A percentile compares a stretch with the other conserved stretches of the same genome.
phyloP scores from a whole-genome alignment of 106 monocot species.

The Gastrodia elata region DNA sequence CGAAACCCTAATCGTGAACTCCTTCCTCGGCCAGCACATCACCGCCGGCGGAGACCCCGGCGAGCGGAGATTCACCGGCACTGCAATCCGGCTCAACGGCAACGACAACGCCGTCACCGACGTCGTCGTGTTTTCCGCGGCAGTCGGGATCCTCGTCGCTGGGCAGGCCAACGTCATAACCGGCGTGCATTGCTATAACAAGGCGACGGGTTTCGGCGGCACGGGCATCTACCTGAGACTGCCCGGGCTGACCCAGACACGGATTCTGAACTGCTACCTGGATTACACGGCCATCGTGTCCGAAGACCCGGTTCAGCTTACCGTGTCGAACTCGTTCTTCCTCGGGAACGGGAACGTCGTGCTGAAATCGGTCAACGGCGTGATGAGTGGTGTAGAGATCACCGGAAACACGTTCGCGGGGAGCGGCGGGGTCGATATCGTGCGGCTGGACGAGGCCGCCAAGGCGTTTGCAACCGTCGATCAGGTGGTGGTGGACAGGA shows the following conservation, averaged over 20 bases:
- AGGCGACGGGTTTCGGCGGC: conserved; percentile 42
- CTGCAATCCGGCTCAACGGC: conserved; percentile 24
- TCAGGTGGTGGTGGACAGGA: conserved; percentile 33
- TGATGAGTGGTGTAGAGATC: conserved; percentile 16
- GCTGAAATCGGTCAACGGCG: conserved; percentile 37
- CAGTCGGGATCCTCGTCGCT: conserved; percentile 26
- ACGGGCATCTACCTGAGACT: conserved; percentile 32
- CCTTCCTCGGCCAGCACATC: conserved; percentile 42
- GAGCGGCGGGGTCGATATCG: conserved; percentile 10
- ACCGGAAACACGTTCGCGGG: conserved; percentile 49
- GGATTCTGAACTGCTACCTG: conserved; percentile 50
- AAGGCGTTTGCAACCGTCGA: conserved; percentile 19
- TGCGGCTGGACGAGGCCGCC: conserved; percentile 22
- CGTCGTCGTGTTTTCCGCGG: conserved; percentile 45
- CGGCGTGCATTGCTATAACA: conserved; percentile 59
- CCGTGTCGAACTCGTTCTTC: conserved; percentile 34
- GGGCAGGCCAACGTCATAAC: conserved; percentile 45
- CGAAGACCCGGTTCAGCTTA: conserved; percentile 40
- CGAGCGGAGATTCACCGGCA: conserved; percentile 35
- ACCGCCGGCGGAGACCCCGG: conserved; percentile 39
- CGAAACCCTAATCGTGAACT: conserved; percentile 29
- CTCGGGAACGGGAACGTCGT: conserved; percentile 31
- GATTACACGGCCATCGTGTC: conserved; percentile 40
- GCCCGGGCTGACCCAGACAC: conserved; percentile 24
- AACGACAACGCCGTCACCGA: conserved; percentile 57